Percentiles rank a stretch among this genome's conserved stretches.
phyloP scores from a whole-genome alignment of 805 yeast species.

The Saccharomycopsis malanga region DNA sequence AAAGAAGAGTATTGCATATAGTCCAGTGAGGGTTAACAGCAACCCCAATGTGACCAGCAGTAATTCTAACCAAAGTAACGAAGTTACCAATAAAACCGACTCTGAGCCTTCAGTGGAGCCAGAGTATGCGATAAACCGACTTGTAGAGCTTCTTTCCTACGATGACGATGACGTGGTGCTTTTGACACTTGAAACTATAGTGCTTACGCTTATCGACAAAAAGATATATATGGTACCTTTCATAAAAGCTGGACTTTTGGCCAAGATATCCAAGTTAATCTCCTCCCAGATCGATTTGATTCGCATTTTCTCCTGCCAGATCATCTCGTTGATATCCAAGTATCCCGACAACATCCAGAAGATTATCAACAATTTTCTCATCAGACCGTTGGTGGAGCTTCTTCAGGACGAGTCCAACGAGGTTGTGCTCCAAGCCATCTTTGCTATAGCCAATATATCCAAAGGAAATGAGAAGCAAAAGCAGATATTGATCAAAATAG shows the following conservation, averaged over 20 bases:
- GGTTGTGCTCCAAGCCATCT: constrained; percentile 21
- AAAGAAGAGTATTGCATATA: not conserved
- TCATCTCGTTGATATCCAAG: constrained; percentile 17
- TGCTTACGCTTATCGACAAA: constrained; percentile 19
- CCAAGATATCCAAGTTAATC: constrained; percentile 9
- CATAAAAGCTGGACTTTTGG: constrained; percentile 14
- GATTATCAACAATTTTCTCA: constrained; percentile 13
- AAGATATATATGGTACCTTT: constrained; percentile 15
- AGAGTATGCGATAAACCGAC: constrained; percentile 10
- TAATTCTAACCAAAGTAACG: constrained; percentile 1
- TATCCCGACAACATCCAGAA: constrained; percentile 17
- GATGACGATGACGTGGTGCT: constrained; percentile 19
- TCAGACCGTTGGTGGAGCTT: constrained; percentile 19
- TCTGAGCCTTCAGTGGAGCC: constrained; percentile 9
- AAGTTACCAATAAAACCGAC: constrained; percentile 1
- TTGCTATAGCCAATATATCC: constrained; percentile 20
- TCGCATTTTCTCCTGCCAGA: constrained; percentile 20
- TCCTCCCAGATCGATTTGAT: constrained; percentile 15
- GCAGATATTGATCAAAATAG: constrained; percentile 20
- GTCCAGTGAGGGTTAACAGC: not conserved
- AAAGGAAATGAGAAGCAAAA: constrained; percentile 21
- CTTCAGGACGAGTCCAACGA: constrained; percentile 20
- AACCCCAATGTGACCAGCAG: not conserved
- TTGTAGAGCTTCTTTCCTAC: constrained; percentile 11
- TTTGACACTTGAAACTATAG: constrained; percentile 17